phyloP scores from a whole-genome alignment of 2,329 filamentous ascomycete species.

The Neopestalotiopsis rosae region DNA sequence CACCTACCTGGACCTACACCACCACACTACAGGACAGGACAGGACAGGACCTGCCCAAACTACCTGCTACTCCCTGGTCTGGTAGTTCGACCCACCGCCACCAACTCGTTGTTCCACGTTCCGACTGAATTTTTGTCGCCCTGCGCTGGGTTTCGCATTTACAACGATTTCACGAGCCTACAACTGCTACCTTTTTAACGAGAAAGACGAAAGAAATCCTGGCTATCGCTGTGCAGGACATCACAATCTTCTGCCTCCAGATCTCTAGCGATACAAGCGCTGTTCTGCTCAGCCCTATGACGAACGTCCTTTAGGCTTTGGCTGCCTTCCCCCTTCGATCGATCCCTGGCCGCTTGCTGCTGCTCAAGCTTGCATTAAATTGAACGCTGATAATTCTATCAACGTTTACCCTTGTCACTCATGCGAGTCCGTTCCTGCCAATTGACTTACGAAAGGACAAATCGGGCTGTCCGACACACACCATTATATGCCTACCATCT shows the following conservation, averaged over 20 bases:
- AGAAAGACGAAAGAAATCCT: conserved; percentile 1
- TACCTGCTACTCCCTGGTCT: not conserved
- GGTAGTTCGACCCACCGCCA: not conserved
- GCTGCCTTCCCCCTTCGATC: not conserved
- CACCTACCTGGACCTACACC: not conserved
- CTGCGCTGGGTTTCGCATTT: conserved; percentile 13
- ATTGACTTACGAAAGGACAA: not conserved
- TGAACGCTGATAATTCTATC: not conserved
- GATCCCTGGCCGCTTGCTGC: not conserved
- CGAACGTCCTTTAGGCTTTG: not conserved
- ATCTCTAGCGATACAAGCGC: not conserved
- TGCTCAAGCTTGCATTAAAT: not conserved
- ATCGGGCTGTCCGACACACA: not conserved
- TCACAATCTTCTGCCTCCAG: not conserved
- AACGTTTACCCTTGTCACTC: not conserved
- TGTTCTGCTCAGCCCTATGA: conserved; percentile 2
- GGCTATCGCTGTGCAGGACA: not conserved
- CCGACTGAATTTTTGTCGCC: conserved; percentile 3
- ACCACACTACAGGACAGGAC: not conserved
- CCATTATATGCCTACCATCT: not conserved
- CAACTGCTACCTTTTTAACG: too few species aligned
- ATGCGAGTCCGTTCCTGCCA: not conserved
- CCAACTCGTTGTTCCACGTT: not conserved
- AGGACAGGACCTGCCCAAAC: not conserved
- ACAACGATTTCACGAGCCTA: not conserved